A percentile compares a stretch with the other conserved stretches of the same genome.
Conservation (phyloP, 192 early-diverging fungal species). For the Blastocladiella britannica region DNA sequence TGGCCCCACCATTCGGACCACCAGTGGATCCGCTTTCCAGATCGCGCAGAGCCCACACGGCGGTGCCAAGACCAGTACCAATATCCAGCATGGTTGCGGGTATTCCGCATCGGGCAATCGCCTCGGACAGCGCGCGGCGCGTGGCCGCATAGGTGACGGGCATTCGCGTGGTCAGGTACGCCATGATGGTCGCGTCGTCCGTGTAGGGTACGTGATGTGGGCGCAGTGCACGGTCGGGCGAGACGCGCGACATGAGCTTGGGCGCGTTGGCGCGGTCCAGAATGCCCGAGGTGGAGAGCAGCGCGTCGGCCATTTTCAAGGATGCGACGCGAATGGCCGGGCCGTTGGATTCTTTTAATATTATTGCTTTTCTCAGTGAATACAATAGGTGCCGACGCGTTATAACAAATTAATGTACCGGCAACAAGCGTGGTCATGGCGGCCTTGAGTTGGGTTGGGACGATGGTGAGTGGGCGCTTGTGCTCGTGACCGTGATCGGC, state of each 20-base stretch:
- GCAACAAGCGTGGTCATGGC: too few relatives aligned
- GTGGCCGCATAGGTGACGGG: not conserved
- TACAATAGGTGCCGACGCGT: too few relatives aligned
- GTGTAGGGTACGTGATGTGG: not conserved
- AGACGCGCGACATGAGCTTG: not conserved
- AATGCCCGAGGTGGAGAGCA: not conserved
- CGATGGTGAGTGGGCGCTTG: too few relatives aligned
- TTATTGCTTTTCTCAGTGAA: too few relatives aligned
- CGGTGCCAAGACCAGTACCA: not conserved
- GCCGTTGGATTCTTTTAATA: too few relatives aligned
- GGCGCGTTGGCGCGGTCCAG: not conserved
- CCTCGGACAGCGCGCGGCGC: not conserved
- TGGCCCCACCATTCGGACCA: not conserved
- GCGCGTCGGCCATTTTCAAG: not conserved
- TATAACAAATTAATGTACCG: too few relatives aligned
- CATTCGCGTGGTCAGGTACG: not conserved
- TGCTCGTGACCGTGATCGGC: too few relatives aligned
- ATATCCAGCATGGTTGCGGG: not conserved
- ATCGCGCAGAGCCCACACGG: not conserved
- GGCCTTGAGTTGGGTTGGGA: too few relatives aligned
- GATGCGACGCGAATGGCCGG: not conserved
- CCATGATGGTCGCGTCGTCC: not conserved
- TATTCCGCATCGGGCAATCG: not conserved
- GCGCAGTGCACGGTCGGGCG: not conserved
- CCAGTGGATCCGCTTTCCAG: too few relatives aligned